Evolutionary conservation across 495 filamentous ascomycete species (phyloP), one percentile per base, ranked within the genome.

Genomic region (Hyaloscypha finlandica): DNA sequence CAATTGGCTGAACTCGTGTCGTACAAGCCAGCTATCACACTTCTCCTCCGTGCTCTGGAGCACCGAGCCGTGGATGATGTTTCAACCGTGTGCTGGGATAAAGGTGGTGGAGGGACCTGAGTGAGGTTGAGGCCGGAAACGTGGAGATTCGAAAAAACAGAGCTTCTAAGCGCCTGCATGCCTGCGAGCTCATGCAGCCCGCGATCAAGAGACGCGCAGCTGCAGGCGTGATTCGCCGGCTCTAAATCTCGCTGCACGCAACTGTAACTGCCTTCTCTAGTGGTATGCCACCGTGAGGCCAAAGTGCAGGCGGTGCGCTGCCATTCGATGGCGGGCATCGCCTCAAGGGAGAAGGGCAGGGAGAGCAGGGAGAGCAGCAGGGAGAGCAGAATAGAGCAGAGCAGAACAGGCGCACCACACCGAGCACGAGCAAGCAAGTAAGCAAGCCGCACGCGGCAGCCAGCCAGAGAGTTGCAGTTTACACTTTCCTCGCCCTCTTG

Each of bases 191-290:
- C 68, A 67, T 70, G 68, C 68, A 69, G 64, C 63, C 62, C 60
- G 32, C 25, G 70, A 69, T 67, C 68, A 68, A 73, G 74, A 76
- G 72, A 77, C 74, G 77, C 76, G 74, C 77, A 75, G 63, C 64
- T 61, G 60, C 64, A 61, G 48, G 25, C 48, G 37, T 70, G 68
- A 67, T 71, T 72, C 63, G 75, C 62, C 61, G 71, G 67, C 62
- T 70, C 64, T 62, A 55, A 32, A 22, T 57, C 39, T 33, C 22
- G 69, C 66, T 63, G 66, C 71, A 73, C 56, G 53, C 62, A 59
- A 63, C 8, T 25, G 56, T n/a, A 55, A 61, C 22, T 66, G 56
- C 56, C 64, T 59, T 51, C 61, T 52, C 56, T 59, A 56, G 35
- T 14, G 48, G 33, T 35, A 35, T 62, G 59, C 65, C 59, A 62